phyloP scores from a whole-genome alignment of 2,329 filamentous ascomycete species.

The Massarina eburnea region DNA sequence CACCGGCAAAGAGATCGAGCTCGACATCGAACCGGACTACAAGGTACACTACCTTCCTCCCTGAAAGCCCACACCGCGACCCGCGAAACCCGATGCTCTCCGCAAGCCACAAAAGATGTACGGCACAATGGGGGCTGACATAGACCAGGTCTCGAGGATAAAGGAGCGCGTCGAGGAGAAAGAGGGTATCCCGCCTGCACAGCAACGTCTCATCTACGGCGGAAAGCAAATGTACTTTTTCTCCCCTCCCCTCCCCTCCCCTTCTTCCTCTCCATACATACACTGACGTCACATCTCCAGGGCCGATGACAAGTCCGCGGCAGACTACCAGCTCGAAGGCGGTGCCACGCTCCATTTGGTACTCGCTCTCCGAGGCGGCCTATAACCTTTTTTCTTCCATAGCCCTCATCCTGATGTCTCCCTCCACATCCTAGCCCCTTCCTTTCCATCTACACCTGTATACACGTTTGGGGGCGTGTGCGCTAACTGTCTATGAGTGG shows the following conservation, averaged over 20 bases:
- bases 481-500: not conserved
- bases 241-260: not conserved
- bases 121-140: too few species aligned
- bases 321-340: slow-evolving; percentile 86
- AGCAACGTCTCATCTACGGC: slow-evolving; percentile 93
- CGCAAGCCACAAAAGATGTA: too few species aligned
- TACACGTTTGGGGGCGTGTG: not conserved
- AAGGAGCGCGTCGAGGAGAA: slow-evolving; percentile 99
- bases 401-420: not conserved
- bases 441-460: too few species aligned
- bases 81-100: too few species aligned
- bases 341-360: slow-evolving; percentile 95
- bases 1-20: slow-evolving; percentile 97
- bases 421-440: not conserved
- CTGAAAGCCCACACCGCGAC: not conserved
- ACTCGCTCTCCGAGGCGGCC: slow-evolving; percentile 84
- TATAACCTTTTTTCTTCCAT: not conserved
- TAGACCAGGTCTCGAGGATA: slow-evolving; percentile 78
- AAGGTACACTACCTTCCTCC: slow-evolving; percentile 62
- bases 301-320: slow-evolving; percentile 91
- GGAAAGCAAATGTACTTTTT: slow-evolving; percentile 89
- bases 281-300: slow-evolving; percentile 50
- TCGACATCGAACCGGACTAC: slow-evolving; percentile 93
- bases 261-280: not conserved
- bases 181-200: slow-evolving; percentile 94